Evolutionary conservation across 2,329 filamentous ascomycete genomes (phyloP).

Genomic region (Calonectria henricotiae): DNA sequence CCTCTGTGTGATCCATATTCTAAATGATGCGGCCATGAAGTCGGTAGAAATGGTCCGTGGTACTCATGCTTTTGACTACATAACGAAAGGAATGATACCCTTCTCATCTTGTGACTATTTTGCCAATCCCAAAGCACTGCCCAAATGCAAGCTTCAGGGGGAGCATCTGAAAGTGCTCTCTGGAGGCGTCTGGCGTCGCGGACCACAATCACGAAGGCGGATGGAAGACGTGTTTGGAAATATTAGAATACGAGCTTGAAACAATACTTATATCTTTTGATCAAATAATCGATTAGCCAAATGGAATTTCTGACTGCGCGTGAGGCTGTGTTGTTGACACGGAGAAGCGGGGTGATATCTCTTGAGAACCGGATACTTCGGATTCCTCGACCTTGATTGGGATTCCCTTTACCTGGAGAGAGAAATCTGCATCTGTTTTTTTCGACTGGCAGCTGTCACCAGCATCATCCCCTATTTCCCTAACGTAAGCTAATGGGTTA

Average conservation of each 20-base stretch:
- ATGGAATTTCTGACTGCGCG: background rate
- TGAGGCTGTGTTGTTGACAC: background rate
- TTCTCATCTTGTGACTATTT: too few relatives aligned
- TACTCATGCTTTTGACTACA: too few relatives aligned
- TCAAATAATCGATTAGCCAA: background rate
- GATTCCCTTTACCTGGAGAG: background rate
- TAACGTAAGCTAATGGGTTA: background rate
- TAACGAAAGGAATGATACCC: too few relatives aligned
- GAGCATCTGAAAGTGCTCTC: too few relatives aligned
- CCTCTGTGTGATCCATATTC: background rate
- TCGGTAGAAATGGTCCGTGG: too few relatives aligned
- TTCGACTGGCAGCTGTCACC: background rate
- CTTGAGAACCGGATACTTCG: background rate
- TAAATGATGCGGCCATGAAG: too few relatives aligned
- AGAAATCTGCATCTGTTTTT: background rate
- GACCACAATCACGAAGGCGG: constrained; percentile 3
- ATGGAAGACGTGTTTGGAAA: background rate
- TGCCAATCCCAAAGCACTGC: too few relatives aligned
- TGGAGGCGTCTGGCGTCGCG: background rate
- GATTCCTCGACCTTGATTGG: background rate
- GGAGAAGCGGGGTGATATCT: background rate
- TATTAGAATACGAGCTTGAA: too few relatives aligned
- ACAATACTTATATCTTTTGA: too few relatives aligned
- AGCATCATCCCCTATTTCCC: background rate
- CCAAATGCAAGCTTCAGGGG: too few relatives aligned